A percentile compares a stretch with the other conserved stretches of the same genome.
Conservation (phyloP, 805 yeast species). For the Debaryomyces prosopidis region DNA sequence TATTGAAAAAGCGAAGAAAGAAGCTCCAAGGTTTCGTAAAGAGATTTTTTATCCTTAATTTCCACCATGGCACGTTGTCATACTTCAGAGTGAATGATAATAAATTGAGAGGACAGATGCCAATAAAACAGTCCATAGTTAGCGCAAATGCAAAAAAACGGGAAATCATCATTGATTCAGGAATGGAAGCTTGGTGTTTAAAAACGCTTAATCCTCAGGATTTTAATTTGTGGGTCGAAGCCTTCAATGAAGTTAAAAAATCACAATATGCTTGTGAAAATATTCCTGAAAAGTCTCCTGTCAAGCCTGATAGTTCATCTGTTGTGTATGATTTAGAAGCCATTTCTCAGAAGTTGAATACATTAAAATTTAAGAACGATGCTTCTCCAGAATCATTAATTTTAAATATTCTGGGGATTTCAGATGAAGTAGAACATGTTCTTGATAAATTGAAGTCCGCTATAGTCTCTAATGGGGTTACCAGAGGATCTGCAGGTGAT, state of each 20-base stretch:
- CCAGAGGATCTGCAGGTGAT: slow-evolving; percentile 16
- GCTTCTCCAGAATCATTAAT: slow-evolving; percentile 3
- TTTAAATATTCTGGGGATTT: slow-evolving; percentile 9
- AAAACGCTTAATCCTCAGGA: slow-evolving; percentile 65
- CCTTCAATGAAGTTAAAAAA: slow-evolving; percentile 59
- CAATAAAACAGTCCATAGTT: slow-evolving; percentile 76
- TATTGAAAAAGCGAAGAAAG: slow-evolving; percentile 78
- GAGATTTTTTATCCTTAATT: slow-evolving; percentile 80
- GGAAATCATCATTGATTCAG: slow-evolving; percentile 85
- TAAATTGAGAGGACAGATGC: slow-evolving; percentile 88
- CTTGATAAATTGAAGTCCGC: slow-evolving; percentile 14
- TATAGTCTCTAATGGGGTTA: background rate
- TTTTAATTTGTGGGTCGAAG: slow-evolving; percentile 81
- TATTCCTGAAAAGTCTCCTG: slow-evolving; percentile 5
- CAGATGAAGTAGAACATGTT: slow-evolving; percentile 19
- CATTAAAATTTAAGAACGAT: slow-evolving; percentile 13
- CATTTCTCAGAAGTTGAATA: slow-evolving; percentile 21
- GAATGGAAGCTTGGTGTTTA: slow-evolving; percentile 90
- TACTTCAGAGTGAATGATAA: slow-evolving; percentile 76
- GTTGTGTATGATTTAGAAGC: slow-evolving; percentile 15
- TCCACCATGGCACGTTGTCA: slow-evolving; percentile 77
- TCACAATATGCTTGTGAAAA: slow-evolving; percentile 9
- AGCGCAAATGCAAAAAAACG: slow-evolving; percentile 69
- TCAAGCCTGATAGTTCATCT: slow-evolving; percentile 10
- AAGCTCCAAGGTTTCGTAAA: slow-evolving; percentile 83